Percentiles rank a stretch among this genome's conserved stretches.
These are phyloP conservation scores for Prunus fruticosa DNA, from an alignment of 306 rosid genomes.

Conservation along the genomic window DNA sequence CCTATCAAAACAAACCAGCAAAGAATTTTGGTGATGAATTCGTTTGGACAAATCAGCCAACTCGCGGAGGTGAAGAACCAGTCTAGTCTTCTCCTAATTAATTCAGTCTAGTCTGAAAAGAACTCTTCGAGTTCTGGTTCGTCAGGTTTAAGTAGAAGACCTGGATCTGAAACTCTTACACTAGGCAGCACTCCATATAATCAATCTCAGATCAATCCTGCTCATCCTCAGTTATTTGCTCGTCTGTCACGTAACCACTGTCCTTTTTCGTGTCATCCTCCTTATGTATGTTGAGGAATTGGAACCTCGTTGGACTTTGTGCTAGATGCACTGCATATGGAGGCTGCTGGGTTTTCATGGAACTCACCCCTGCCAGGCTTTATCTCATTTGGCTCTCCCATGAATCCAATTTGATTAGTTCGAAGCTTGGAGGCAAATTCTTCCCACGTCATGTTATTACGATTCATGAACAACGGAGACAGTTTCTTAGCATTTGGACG, in stretches of 20 bases:
- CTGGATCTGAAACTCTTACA: conserved; percentile 25
- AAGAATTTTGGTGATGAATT: too few species aligned
- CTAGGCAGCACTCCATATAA: conserved; percentile 27
- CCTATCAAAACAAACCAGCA: too few species aligned
- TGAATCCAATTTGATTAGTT: conserved; percentile 69
- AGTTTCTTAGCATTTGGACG: conserved; percentile 78
- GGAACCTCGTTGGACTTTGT: conserved; percentile 16
- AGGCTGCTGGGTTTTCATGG: conserved; percentile 80
- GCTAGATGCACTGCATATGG: conserved; percentile 58
- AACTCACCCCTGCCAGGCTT: conserved; percentile 69
- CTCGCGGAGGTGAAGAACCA: too few species aligned
- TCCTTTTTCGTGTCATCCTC: conserved; percentile 24
- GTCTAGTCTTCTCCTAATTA: too few species aligned
- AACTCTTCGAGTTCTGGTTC: conserved; percentile 62
- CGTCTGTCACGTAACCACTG: conserved; percentile 24
- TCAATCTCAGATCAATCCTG: conserved; percentile 45
- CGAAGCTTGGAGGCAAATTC: conserved; percentile 63
- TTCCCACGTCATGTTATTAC: conserved; percentile 64
- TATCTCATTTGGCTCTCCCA: conserved; percentile 88
- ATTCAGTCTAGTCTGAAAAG: conserved; percentile 50
- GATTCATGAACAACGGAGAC: conserved; percentile 46
- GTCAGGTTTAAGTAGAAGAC: conserved; percentile 29
- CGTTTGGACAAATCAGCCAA: too few species aligned
- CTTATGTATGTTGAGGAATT: conserved; percentile 7
- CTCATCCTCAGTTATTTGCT: conserved; percentile 43